Evolutionary conservation across 2,329 filamentous ascomycete genomes (phyloP).

Genomic region (Hypoxylon rubiginosum): DNA sequence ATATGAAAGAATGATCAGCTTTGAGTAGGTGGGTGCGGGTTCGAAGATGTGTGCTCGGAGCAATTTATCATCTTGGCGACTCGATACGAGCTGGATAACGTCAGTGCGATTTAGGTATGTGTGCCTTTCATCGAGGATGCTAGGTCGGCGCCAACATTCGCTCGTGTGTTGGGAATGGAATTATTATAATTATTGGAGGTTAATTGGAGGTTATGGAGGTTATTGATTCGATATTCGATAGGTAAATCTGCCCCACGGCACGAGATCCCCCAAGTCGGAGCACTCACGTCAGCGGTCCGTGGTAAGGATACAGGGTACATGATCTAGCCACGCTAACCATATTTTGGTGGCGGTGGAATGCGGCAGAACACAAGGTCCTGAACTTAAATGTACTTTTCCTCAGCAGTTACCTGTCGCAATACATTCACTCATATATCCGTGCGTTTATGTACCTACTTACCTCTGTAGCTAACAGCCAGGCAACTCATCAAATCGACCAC

Average conservation of each 20-base stretch:
- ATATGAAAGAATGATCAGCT: constrained; percentile 36
- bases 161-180: constrained; percentile 1
- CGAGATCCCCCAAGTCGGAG: neutral
- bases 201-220: too few species aligned
- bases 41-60: constrained; percentile 9
- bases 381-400: neutral
- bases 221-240: neutral
- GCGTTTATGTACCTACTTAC: neutral
- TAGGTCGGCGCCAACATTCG: constrained; percentile 11
- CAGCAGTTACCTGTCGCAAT: neutral
- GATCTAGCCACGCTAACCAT: neutral
- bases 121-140: constrained; percentile 23
- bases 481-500: neutral
- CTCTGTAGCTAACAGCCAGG: neutral
- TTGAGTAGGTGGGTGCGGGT: constrained; percentile 34
- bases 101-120: constrained; percentile 4
- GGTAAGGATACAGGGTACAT: neutral
- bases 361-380: constrained; percentile 18
- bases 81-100: constrained; percentile 14
- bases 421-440: neutral
- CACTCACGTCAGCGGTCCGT: constrained; percentile 30
- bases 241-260: constrained; percentile 21
- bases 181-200: constrained; percentile 2
- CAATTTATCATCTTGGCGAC: constrained; percentile 40
- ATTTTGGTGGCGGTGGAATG: neutral